Evolutionary conservation across 2,329 filamentous ascomycete species (phyloP), one percentile per base, ranked within the genome.

Genomic region (Penicillium brasilianum): DNA sequence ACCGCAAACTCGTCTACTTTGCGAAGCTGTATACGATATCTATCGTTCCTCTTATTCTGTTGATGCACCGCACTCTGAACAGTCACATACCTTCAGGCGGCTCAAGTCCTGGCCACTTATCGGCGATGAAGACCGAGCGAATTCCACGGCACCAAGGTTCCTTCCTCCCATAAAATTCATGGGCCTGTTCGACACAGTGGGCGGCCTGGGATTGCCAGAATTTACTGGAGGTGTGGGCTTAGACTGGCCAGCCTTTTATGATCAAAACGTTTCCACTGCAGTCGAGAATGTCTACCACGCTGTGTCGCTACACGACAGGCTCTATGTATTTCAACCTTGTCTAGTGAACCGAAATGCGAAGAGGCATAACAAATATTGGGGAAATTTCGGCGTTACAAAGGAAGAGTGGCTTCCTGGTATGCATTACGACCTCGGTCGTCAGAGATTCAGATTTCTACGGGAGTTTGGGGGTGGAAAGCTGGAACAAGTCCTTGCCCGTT

Each of bases 221-320:
- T 43, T 43, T 43, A 3, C 39, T 20, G n/a, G 39, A 20, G 13
- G 39, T 43, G 39, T 43, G 1, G 39, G 39, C 2, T 6, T 43
- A 20, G 39, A 43, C 6, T 43, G 39, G 39, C 16, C n/a, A 43
- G 39, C 39, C 2, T 43, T 43, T 43, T 43, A 43, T 20, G n/a
- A 43, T 43, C 39, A 43, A 43, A 43, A 43, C 14, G 9, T 43
- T 43, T 43, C 39, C 8, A 43, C 39, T 8, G 39, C 39, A 11
- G 39, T 43, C 39, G 39, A 43, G 39, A 43, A 43, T 43, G 39
- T 43, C n/a, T 43, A 43, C 39, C 39, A 43, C n/a, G 39, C 39
- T 43, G 39, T 43, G 6, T 43, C 39, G 1, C 39, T 43, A 1
- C 39, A 43, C 8, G 39, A 43, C 39, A 4, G 39, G 39, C 3